These are phyloP conservation scores for Fusarium clavum DNA, from an alignment of 2,329 filamentous ascomycete genomes.

Conservation along the genomic window DNA sequence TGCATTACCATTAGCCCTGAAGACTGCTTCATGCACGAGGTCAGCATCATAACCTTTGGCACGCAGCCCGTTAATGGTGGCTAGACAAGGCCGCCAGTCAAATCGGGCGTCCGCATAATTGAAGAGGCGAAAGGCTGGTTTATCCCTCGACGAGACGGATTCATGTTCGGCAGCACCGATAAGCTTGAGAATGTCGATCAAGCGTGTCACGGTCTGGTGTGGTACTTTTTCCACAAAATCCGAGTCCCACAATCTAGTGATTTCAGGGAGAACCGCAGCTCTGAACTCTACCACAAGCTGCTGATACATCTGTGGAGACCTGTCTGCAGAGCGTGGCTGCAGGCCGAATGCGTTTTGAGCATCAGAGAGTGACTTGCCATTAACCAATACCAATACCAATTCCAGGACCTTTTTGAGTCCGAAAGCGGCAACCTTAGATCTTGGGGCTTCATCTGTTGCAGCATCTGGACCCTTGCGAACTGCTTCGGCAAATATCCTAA, in stretches of 20 bases:
- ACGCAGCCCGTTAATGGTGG: conserved; percentile 50
- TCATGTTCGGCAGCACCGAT: conserved; percentile 85
- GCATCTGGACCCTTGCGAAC: conserved; percentile 53
- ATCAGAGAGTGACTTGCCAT: conserved; percentile 83
- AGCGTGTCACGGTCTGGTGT: conserved; percentile 78
- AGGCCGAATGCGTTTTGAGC: conserved; percentile 69
- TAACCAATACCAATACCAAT: conserved; percentile 81
- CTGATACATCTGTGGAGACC: conserved; percentile 61
- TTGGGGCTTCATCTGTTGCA: conserved; percentile 59
- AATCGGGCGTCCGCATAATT: conserved; percentile 59
- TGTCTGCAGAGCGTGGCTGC: conserved; percentile 54
- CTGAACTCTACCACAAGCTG: conserved; percentile 91
- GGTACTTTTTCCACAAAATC: conserved; percentile 84
- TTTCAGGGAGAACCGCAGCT: conserved; percentile 79
- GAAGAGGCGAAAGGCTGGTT: conserved; percentile 57
- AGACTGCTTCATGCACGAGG: conserved; percentile 82
- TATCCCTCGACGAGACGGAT: conserved; percentile 71
- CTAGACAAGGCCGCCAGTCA: conserved; percentile 56
- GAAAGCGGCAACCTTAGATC: conserved; percentile 62
- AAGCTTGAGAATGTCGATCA: conserved; percentile 85
- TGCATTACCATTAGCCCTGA: conserved; percentile 78
- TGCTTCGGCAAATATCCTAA: conserved; percentile 69
- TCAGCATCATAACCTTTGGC: conserved; percentile 60
- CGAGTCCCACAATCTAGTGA: conserved; percentile 86
- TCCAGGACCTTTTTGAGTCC: conserved; percentile 85